These are phyloP conservation scores for Clavariopsis aquatica DNA, from an alignment of 495 filamentous ascomycete genomes.

Conservation along the genomic window DNA sequence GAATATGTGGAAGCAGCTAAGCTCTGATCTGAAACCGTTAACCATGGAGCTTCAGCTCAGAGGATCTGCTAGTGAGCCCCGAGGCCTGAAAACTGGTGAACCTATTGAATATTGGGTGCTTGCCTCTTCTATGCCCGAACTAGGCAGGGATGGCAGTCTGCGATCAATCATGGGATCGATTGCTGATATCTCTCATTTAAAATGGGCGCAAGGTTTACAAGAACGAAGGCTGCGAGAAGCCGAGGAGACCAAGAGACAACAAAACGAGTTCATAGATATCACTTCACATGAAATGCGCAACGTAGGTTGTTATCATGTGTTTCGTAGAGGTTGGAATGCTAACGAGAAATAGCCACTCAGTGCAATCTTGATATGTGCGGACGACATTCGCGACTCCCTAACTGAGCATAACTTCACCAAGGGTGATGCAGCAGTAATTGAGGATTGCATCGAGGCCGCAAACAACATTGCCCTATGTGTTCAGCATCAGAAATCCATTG, in stretches of 20 bases:
- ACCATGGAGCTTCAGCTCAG: constrained; percentile 27
- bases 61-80: constrained; percentile 4
- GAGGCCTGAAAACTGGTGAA: constrained; percentile 10
- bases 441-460: constrained; percentile 7
- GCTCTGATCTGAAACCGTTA: constrained; percentile 23
- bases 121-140: constrained; percentile 22
- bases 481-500: constrained; percentile 26
- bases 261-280: constrained; percentile 11
- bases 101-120: constrained; percentile 36
- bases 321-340: constrained; percentile 1
- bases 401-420: neutral
- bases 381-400: constrained; percentile 11
- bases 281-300: constrained; percentile 42
- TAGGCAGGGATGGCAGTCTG: constrained; percentile 18
- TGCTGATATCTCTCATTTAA: constrained; percentile 16
- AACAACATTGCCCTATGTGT: constrained; percentile 25
- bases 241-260: constrained; percentile 12
- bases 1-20: constrained; percentile 33
- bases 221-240: constrained; percentile 4
- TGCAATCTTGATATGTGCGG: constrained; percentile 22
- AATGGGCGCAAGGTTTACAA: constrained; percentile 17
- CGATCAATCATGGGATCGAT: constrained; percentile 18
- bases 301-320: neutral
- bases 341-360: constrained; percentile 17
- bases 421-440: neutral